phyloP scores from a whole-genome alignment of 208 protist species.

The Acanthamoeba healyi region DNA sequence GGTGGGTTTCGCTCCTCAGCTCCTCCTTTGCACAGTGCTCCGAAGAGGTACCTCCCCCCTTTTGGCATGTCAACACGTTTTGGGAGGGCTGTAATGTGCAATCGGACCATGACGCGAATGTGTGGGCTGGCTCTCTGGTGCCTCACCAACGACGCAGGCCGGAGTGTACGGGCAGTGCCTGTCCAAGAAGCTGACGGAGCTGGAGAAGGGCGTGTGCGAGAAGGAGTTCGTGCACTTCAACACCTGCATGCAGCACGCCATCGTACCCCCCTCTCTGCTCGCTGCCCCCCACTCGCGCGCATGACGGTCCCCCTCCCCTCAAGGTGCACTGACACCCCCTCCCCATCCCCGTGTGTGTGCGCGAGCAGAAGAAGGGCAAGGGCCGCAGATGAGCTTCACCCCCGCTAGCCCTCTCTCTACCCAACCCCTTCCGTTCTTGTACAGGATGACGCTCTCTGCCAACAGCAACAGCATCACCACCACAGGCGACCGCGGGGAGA shows the following conservation, averaged over 20 bases:
- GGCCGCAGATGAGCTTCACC: no score
- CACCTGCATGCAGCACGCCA: conserved; percentile 18
- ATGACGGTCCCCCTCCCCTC: no score
- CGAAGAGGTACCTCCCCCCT: not conserved
- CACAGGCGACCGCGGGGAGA: no score
- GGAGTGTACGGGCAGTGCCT: conserved; percentile 2
- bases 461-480: no score
- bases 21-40: conserved; percentile 20
- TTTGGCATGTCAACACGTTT: not conserved
- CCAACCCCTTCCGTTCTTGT: not conserved
- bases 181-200: not conserved
- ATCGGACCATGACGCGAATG: not conserved
- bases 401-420: not conserved
- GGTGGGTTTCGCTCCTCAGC: conserved; percentile 10
- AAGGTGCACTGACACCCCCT: not conserved
- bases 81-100: not conserved
- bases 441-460: not conserved
- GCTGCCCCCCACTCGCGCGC: not conserved
- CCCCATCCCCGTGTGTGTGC: not conserved
- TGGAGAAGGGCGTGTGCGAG: conserved; percentile 32
- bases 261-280: not conserved
- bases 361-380: not conserved
- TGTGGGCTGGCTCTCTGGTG: not conserved
- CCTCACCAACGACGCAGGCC: no score
- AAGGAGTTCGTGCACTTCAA: conserved; percentile 30